These are phyloP conservation scores for Blastomyces parvus DNA, from an alignment of 2,329 filamentous ascomycete species.

Conservation along the genomic window DNA sequence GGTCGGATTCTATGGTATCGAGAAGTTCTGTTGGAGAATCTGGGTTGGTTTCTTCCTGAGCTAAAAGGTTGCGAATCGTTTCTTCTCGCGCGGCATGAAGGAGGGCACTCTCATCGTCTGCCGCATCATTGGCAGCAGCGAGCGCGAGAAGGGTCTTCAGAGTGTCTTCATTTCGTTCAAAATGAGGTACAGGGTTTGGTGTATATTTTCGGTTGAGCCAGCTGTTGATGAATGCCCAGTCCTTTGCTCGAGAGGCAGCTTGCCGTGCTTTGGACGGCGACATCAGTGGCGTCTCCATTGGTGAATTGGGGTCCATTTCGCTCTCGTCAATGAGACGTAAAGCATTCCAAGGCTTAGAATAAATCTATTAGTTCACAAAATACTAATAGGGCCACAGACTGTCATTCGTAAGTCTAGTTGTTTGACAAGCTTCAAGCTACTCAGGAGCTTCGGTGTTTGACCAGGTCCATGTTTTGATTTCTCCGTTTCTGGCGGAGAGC, in stretches of 20 bases:
- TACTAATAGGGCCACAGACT: not conserved
- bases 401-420: not conserved
- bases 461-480: not conserved
- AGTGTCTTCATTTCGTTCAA: constrained; percentile 82
- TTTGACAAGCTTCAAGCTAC: not conserved
- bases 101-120: constrained; percentile 36
- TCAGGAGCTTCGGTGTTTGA: not conserved
- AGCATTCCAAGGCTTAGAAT: constrained; percentile 3
- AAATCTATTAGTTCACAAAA: not conserved
- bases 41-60: constrained; percentile 20
- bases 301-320: constrained; percentile 2
- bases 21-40: constrained; percentile 39
- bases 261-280: constrained; percentile 59
- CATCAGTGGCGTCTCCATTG: constrained; percentile 31
- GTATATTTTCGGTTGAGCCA: constrained; percentile 69
- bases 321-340: constrained; percentile 8
- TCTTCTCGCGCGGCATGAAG: constrained; percentile 32
- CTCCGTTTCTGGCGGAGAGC: not conserved
- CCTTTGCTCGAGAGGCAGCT: constrained; percentile 72
- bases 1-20: constrained; percentile 44
- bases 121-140: constrained; percentile 64
- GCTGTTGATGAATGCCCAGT: constrained; percentile 79
- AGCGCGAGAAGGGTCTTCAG: constrained; percentile 64
- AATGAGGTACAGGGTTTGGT: constrained; percentile 54
- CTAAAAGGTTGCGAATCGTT: constrained; percentile 25